A percentile compares a stretch with the other conserved stretches of the same genome.
Evolutionary conservation across 2,329 filamentous ascomycete species (phyloP).

Genomic region (Phialophora tarda): DNA sequence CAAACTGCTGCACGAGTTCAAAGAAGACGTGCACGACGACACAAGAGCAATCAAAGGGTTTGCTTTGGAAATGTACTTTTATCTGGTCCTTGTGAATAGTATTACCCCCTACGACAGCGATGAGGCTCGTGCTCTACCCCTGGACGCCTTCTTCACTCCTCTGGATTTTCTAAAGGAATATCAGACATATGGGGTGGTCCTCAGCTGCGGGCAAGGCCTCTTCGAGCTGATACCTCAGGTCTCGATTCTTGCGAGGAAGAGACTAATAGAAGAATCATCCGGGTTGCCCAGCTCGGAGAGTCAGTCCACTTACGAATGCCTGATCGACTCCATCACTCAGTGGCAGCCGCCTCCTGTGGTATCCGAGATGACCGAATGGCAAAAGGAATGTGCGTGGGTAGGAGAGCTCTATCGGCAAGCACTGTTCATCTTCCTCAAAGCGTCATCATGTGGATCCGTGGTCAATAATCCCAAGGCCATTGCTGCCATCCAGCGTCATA

Average conservation of each 20-base stretch:
- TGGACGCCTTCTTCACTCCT: slow-evolving; percentile 23
- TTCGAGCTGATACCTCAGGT: slow-evolving; percentile 34
- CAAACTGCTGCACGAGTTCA: slow-evolving; percentile 12
- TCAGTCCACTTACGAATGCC: neutral
- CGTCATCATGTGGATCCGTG: slow-evolving; percentile 24
- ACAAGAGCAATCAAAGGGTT: slow-evolving; percentile 29
- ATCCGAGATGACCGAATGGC: slow-evolving; percentile 18
- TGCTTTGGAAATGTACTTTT: slow-evolving; percentile 33
- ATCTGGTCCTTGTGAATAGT: slow-evolving; percentile 28
- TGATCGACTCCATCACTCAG: slow-evolving; percentile 10
- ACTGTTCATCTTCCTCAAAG: slow-evolving; percentile 24
- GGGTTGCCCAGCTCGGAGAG: slow-evolving; percentile 4
- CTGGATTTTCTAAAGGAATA: slow-evolving; percentile 24
- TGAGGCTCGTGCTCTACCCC: slow-evolving; percentile 15
- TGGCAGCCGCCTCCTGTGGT: slow-evolving; percentile 22
- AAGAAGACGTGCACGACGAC: slow-evolving; percentile 12
- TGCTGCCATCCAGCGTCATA: slow-evolving; percentile 23
- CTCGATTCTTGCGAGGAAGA: slow-evolving; percentile 23
- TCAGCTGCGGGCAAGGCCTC: slow-evolving; percentile 29
- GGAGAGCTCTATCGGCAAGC: slow-evolving; percentile 29
- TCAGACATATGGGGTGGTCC: slow-evolving; percentile 29
- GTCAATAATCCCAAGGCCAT: slow-evolving; percentile 26
- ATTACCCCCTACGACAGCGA: slow-evolving; percentile 31
- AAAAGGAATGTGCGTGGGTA: slow-evolving; percentile 11
- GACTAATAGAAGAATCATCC: slow-evolving; percentile 19